Percentiles rank a stretch among this genome's conserved stretches.
These are phyloP conservation scores for Leersia perrieri DNA, from an alignment of 176 grass and related monocot species.

Conservation along the genomic window DNA sequence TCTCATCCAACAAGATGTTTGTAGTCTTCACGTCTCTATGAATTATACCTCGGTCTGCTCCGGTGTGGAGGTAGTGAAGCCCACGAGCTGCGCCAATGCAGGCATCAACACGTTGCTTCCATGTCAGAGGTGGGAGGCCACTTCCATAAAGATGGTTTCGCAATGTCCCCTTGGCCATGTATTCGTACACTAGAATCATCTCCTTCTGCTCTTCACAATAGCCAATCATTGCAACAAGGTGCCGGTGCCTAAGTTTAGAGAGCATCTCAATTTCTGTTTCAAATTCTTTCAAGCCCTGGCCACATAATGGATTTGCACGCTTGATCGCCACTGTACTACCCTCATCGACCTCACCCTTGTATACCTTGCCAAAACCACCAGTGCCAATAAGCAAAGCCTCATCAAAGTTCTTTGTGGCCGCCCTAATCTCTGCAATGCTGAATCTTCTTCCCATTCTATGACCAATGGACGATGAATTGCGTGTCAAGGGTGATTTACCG, in stretches of 20 bases:
- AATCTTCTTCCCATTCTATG: slow-evolving; percentile 72
- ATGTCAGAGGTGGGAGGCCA: slow-evolving; percentile 61
- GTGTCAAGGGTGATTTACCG: slow-evolving; percentile 42
- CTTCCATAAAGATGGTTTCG: slow-evolving; percentile 87
- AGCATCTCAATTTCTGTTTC: slow-evolving; percentile 98
- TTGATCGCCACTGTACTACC: slow-evolving; percentile 74
- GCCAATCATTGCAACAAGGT: slow-evolving; percentile 92
- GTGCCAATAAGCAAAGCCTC: slow-evolving; percentile 76
- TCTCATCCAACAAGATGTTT: slow-evolving; percentile 89
- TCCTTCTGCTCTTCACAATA: slow-evolving; percentile 95
- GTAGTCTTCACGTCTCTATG: slow-evolving; percentile 97
- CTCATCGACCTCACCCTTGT: slow-evolving; percentile 70
- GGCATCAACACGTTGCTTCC: slow-evolving; percentile 80
- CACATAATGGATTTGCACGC: slow-evolving; percentile 68
- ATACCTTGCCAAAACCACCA: slow-evolving; percentile 95
- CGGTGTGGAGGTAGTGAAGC: slow-evolving; percentile 95
- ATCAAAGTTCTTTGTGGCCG: slow-evolving; percentile 85
- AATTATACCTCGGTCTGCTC: slow-evolving; percentile 86
- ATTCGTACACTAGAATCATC: slow-evolving; percentile 96
- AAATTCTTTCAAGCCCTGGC: slow-evolving; percentile 87
- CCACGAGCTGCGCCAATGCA: slow-evolving; percentile 83
- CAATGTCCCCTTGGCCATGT: slow-evolving; percentile 94
- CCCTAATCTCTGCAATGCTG: slow-evolving; percentile 66
- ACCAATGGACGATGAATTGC: slow-evolving; percentile 46
- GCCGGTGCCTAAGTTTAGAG: slow-evolving; percentile 93